Evolutionary conservation across 208 protist species (phyloP).

Genomic region (Leishmania amazonensis): DNA sequence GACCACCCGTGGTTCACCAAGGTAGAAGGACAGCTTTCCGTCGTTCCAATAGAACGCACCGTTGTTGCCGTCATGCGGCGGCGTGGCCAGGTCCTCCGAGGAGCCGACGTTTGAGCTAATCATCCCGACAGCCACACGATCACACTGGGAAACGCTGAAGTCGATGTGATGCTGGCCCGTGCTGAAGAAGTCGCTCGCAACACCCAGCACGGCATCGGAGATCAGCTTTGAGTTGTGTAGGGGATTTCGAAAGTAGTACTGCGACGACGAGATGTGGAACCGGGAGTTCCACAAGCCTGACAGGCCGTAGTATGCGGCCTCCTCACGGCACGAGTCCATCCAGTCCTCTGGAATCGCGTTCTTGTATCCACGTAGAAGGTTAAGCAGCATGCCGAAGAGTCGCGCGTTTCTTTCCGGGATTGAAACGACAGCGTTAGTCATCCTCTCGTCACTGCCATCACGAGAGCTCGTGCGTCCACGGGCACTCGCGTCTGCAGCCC

Average conservation of each 20-base stretch:
- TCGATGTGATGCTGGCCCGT: constrained; percentile 47
- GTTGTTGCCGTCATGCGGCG: constrained; percentile 19
- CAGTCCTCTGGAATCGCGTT: constrained; percentile 43
- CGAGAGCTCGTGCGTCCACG: not conserved
- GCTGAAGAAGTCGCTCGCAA: constrained; percentile 49
- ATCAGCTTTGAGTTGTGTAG: constrained; percentile 37
- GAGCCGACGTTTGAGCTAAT: constrained; percentile 18
- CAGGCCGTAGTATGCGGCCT: constrained; percentile 64
- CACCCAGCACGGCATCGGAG: constrained; percentile 46
- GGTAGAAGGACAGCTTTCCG: constrained; percentile 53
- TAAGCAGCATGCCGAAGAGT: constrained; percentile 59
- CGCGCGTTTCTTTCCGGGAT: constrained; percentile 38
- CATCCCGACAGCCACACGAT: constrained; percentile 55
- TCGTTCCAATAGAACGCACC: constrained; percentile 75
- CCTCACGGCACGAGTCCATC: constrained; percentile 42
- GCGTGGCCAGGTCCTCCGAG: constrained; percentile 10
- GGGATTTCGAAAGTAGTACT: constrained; percentile 41
- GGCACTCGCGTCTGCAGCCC: not conserved
- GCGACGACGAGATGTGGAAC: constrained; percentile 8
- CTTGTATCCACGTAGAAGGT: constrained; percentile 65
- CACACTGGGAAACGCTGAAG: constrained; percentile 56
- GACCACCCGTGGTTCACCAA: constrained; percentile 32
- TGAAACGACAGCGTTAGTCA: constrained; percentile 19
- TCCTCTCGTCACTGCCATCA: not conserved
- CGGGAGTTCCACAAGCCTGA: constrained; percentile 39